These are phyloP conservation scores for Ceratorhiza oryzae-sativae DNA, from an alignment of 1,284 basidiomycete genomes.

Conservation along the genomic window DNA sequence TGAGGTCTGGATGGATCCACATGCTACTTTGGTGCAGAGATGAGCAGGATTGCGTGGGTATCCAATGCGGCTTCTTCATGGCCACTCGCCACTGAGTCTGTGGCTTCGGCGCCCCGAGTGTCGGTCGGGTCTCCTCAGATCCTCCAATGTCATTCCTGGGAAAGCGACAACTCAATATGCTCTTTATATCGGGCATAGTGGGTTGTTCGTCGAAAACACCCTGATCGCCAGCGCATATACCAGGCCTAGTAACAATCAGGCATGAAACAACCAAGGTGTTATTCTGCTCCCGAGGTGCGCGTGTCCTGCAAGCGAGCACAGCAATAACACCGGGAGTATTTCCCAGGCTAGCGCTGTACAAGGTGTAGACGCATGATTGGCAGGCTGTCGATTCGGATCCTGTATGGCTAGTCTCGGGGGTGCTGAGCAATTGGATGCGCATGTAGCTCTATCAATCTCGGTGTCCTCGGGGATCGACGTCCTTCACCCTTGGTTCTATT, in stretches of 20 bases:
- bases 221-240: conserved; percentile 21
- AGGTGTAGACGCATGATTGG: neutral
- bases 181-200: neutral
- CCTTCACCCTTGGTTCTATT: neutral
- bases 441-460: conserved; percentile 22
- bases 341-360: conserved; percentile 3
- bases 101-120: neutral
- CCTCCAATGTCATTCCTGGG: neutral
- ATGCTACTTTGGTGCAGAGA: neutral
- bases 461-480: conserved; percentile 34
- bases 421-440: neutral
- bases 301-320: neutral
- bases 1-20: neutral
- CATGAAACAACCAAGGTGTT: neutral
- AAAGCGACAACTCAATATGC: neutral
- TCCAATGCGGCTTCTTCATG: neutral
- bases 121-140: neutral
- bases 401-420: conserved; percentile 14
- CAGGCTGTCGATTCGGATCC: neutral
- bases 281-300: neutral
- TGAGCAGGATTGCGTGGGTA: neutral
- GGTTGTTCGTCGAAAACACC: neutral
- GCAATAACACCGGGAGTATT: neutral
- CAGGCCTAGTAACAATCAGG: neutral
- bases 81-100: neutral